These are phyloP conservation scores for Melanopsichium pennsylvanicum DNA, from an alignment of 1,284 basidiomycete species.

Conservation along the genomic window DNA sequence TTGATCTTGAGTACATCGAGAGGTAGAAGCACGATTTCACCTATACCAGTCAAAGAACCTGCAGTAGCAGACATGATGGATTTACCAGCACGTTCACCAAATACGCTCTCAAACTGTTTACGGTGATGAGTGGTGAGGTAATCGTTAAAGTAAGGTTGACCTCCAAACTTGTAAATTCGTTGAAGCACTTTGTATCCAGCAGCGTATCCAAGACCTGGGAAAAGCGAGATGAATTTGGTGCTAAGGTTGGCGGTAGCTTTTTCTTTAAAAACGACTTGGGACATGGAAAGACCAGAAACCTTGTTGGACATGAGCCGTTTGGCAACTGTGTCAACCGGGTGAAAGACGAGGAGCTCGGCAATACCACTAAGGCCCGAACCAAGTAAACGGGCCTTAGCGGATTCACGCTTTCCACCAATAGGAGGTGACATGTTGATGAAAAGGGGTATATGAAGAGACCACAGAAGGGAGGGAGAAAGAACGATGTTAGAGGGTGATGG, in stretches of 20 bases:
- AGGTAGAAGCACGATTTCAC: slow-evolving; percentile 93
- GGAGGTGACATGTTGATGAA: slow-evolving; percentile 52
- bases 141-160: slow-evolving; percentile 97
- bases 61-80: slow-evolving; percentile 94
- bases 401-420: slow-evolving; percentile 71
- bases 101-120: slow-evolving; percentile 78
- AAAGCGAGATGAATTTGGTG: slow-evolving; percentile 86
- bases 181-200: slow-evolving; percentile 78
- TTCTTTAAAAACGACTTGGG: slow-evolving; percentile 84
- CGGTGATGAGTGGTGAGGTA: slow-evolving; percentile 81
- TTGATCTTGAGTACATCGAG: slow-evolving; percentile 98
- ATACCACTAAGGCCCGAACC: slow-evolving; percentile 84
- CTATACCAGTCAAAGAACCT: slow-evolving; percentile 74
- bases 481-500: slow-evolving; percentile 17
- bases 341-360: slow-evolving; percentile 80
- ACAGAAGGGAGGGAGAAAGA: background rate
- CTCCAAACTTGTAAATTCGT: slow-evolving; percentile 81
- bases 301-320: slow-evolving; percentile 96
- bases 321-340: slow-evolving; percentile 82
- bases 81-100: slow-evolving; percentile 95
- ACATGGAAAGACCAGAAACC: slow-evolving; percentile 68
- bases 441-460: background rate
- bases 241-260: slow-evolving; percentile 73
- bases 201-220: slow-evolving; percentile 97
- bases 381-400: slow-evolving; percentile 85